Conservation (phyloP, 805 yeast species). For the Scheffersomyces amazonensis region DNA sequence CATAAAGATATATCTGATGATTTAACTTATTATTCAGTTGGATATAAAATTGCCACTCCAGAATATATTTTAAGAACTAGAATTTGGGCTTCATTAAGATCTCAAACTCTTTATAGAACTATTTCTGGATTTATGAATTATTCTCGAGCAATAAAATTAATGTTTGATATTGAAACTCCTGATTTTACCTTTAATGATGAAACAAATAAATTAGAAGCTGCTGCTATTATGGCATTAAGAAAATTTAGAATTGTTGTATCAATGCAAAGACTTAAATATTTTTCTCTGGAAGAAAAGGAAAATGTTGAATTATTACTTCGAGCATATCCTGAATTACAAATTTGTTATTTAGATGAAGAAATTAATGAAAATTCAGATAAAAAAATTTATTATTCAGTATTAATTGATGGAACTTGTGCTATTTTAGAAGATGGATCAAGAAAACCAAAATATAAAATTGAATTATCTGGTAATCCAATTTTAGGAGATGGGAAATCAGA, state of each 20-base stretch:
- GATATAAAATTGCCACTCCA: conserved; percentile 97
- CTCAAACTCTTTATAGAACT: conserved; percentile 95
- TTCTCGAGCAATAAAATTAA: conserved; percentile 89
- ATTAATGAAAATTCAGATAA: conserved; percentile 74
- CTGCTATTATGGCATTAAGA: conserved; percentile 70
- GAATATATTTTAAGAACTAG: conserved; percentile 94
- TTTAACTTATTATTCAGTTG: conserved; percentile 91
- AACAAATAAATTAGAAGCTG: conserved; percentile 37
- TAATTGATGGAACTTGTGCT: conserved; percentile 80
- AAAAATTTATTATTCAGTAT: conserved; percentile 68
- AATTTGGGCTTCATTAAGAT: conserved; percentile 97
- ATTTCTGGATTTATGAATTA: conserved; percentile 98
- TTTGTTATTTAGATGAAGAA: conserved; percentile 94
- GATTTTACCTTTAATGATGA: conserved; percentile 43
- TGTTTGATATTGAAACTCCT: conserved; percentile 88
- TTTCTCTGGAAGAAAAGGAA: conserved; percentile 71
- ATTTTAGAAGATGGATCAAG: conserved; percentile 50
- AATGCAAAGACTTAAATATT: conserved; percentile 78
- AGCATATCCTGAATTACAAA: conserved; percentile 82
- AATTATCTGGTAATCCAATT: conserved; percentile 80
- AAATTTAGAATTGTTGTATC: conserved; percentile 80
- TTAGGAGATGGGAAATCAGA: conserved; percentile 89
- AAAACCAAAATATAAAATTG: conserved; percentile 56
- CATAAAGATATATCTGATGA: conserved; percentile 67
- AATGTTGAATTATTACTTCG: conserved; percentile 77